Evolutionary conservation across 1,139 yeast genomes (phyloP), one percentile per base, ranked within the genome.

Genomic region (Martiniozyma asiatica): DNA sequence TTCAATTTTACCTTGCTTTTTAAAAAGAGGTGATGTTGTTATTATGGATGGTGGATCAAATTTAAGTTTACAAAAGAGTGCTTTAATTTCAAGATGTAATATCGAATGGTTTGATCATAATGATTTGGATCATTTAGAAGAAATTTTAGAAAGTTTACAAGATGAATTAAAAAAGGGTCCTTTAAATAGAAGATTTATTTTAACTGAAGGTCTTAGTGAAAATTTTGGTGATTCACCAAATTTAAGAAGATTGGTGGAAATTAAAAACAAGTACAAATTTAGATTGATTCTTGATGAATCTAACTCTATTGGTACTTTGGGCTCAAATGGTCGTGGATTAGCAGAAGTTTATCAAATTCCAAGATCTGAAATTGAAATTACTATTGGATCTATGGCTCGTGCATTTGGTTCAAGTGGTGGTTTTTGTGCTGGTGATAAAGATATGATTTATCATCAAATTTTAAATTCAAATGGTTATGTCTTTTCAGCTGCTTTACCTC

Each of bases 1-100:
- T n/a, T 79, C 94, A n/a, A 94, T 89, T n/a, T 64, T 89, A 36
- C 95, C 98, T 11, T 87, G 95, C 25, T 89, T 89, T 53, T 67
- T 89, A 45, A 92, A 89, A 54, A 77, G 98, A 56, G 97, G 98
- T 40, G 98, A 89, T 54, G 67, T 82, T 38, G 74, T 87, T 43
- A 76, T 89, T 32, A 95, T 82, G 22, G 99, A 89, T 55, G 68
- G 80, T 36, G 80, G 81, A 17, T 77, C 78, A 30, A 74, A 71
- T 41, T 53, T 87, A 39, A 71, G 92, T 6, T 61, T 85, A 35
- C 97, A 87, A 58, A 89, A 85, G 53, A 97, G 96, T 5, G 65
- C 85, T 41, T 68, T 77, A 44, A 71, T 89, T 36, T 75, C 94
- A 35, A 76, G 98, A 51, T 82, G 94, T 44, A 79, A 81, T 34